Evolutionary conservation across 2,329 filamentous ascomycete genomes (phyloP).

Genomic region (Cercospora zeae-maydis): DNA sequence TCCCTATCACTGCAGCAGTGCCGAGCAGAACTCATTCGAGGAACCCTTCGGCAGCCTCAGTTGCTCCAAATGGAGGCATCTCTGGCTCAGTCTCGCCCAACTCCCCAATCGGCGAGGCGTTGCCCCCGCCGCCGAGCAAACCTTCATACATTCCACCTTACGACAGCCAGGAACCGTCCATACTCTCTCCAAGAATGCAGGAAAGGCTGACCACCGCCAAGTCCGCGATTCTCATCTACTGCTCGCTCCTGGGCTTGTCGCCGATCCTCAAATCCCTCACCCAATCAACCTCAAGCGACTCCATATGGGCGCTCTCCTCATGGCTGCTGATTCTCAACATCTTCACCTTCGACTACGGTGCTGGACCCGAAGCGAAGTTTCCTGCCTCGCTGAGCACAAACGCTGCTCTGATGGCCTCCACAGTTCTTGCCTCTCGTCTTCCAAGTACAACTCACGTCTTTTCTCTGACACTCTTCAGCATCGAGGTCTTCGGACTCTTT

Average conservation of each 20-base stretch:
- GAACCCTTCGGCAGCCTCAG: neutral
- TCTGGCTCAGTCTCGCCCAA: constrained; percentile 6
- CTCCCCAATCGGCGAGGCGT: neutral
- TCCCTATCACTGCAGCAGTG: neutral
- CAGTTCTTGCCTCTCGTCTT: constrained; percentile 84
- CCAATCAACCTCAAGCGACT: constrained; percentile 83
- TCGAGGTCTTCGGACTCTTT: constrained; percentile 94
- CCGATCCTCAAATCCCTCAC: constrained; percentile 98
- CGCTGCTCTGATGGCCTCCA: constrained; percentile 92
- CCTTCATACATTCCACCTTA: constrained; percentile 20
- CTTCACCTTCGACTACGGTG: constrained; percentile 95
- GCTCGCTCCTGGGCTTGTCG: constrained; percentile 82
- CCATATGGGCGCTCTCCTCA: constrained; percentile 94
- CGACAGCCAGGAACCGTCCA: constrained; percentile 26
- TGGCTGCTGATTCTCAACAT: constrained; percentile 94
- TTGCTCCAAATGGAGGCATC: neutral
- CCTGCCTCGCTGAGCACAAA: constrained; percentile 83
- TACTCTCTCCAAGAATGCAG: constrained; percentile 55
- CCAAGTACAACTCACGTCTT: constrained; percentile 93
- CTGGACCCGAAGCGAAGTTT: constrained; percentile 60
- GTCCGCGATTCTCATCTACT: constrained; percentile 89
- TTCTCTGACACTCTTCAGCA: constrained; percentile 88
- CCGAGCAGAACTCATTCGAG: constrained; percentile 11
- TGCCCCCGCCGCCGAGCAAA: neutral
- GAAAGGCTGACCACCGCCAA: constrained; percentile 77